These are phyloP conservation scores for Ascochyta koolunga DNA, from an alignment of 2,329 filamentous ascomycete genomes.

Conservation along the genomic window DNA sequence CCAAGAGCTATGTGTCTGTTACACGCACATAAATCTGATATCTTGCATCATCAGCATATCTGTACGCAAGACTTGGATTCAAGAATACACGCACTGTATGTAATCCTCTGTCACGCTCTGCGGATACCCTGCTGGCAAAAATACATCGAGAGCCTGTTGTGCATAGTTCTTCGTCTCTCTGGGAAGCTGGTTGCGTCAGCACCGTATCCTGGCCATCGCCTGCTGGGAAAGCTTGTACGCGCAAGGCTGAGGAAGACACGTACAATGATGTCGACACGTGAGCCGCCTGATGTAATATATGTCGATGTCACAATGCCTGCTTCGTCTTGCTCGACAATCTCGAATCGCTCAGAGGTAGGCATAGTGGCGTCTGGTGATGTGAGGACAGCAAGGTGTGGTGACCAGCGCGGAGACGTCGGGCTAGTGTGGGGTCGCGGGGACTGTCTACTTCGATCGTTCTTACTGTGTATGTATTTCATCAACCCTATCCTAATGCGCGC, in stretches of 20 bases:
- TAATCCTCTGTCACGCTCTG: conserved; percentile 87
- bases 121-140: conserved; percentile 87
- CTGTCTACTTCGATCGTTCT: neutral
- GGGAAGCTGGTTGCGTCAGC: conserved; percentile 15
- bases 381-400: neutral
- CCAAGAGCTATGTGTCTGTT: neutral
- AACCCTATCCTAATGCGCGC: no score
- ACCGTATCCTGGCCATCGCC: neutral
- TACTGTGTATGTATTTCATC: neutral
- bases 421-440: neutral
- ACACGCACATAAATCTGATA: conserved; percentile 70
- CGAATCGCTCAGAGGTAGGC: neutral
- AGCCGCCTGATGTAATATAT: conserved; percentile 51
- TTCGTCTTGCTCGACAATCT: conserved; percentile 55
- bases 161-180: conserved; percentile 32
- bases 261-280: conserved; percentile 57
- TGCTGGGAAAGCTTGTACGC: neutral
- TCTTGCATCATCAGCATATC: conserved; percentile 44
- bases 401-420: neutral
- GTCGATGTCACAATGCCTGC: conserved; percentile 56
- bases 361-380: conserved; percentile 9
- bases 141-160: conserved; percentile 67
- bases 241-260: conserved; percentile 8
- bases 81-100: conserved; percentile 59
- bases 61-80: no score